These are phyloP conservation scores for Sphaerosporella brunnea DNA, from an alignment of 495 filamentous ascomycete genomes.

Conservation along the genomic window DNA sequence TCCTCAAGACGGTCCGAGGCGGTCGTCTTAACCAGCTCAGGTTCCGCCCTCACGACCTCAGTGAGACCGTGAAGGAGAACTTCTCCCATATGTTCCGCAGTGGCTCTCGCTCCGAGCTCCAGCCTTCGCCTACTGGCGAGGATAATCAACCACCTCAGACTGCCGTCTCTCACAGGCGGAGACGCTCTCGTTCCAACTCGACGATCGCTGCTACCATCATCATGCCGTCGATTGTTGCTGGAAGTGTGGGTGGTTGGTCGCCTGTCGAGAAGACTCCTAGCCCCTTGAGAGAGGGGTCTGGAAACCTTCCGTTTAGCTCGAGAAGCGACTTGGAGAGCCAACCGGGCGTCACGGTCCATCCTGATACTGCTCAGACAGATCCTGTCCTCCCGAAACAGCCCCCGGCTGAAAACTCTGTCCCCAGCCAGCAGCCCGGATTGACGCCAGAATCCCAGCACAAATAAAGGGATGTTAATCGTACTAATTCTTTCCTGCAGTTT, in stretches of 20 bases:
- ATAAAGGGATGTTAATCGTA: no score
- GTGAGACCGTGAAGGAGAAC: conserved; percentile 24
- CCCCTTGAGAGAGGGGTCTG: not conserved
- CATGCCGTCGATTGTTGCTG: conserved; percentile 50
- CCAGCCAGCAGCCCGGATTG: no score
- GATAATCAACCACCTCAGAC: conserved; percentile 12
- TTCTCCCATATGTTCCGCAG: conserved; percentile 14
- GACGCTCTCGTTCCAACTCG: conserved; percentile 53
- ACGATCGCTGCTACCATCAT: conserved; percentile 51
- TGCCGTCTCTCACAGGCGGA: conserved; percentile 15
- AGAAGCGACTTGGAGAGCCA: not conserved
- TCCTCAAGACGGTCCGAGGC: conserved; percentile 79
- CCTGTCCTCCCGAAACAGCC: no score
- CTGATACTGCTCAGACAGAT: not conserved
- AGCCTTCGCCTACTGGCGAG: conserved; percentile 17
- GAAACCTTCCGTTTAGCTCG: not conserved
- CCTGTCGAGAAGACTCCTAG: conserved; percentile 38
- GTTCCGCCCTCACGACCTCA: conserved; percentile 30
- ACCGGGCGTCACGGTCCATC: not conserved
- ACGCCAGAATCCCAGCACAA: no score
- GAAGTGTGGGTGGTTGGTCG: conserved; percentile 55
- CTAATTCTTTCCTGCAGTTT: no score
- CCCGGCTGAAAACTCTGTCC: no score
- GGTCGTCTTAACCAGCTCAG: conserved; percentile 75
- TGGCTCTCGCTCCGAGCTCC: conserved; percentile 26